These are phyloP conservation scores for Rubia peregrina DNA, from an alignment of 305 asterid species.

Conservation along the genomic window DNA sequence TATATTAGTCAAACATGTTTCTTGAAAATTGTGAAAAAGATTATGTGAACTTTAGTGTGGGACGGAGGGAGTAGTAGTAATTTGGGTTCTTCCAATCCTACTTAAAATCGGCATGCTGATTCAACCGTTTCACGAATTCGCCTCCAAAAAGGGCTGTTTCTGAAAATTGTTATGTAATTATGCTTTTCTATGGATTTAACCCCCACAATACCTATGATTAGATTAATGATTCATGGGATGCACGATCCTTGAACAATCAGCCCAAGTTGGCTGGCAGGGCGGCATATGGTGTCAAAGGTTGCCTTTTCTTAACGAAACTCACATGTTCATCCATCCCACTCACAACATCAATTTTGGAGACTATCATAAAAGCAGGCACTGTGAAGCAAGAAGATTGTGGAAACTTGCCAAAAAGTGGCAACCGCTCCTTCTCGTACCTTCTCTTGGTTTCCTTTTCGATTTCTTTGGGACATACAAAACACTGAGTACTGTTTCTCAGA, in stretches of 20 bases:
- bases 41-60: no score
- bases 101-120: no score
- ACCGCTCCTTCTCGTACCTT: neutral
- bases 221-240: slow-evolving; percentile 15
- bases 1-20: no score
- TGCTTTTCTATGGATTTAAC: no score
- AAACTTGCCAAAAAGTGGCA: neutral
- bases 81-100: no score
- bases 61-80: no score
- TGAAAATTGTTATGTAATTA: no score
- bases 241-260: slow-evolving; percentile 14
- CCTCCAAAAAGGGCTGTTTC: no score
- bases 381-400: slow-evolving; percentile 8
- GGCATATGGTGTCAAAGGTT: neutral
- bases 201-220: no score
- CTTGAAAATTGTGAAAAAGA: no score
- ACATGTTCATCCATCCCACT: slow-evolving; percentile 11
- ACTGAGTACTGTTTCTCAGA: neutral
- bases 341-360: neutral
- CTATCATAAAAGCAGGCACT: slow-evolving; percentile 6
- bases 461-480: neutral
- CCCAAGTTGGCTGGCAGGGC: slow-evolving; percentile 14
- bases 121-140: no score
- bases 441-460: neutral
- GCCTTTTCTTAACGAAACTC: slow-evolving; percentile 13